Evolutionary conservation across 352 stramenopile genomes (phyloP).

Genomic region (Sclerospora graminicola): DNA sequence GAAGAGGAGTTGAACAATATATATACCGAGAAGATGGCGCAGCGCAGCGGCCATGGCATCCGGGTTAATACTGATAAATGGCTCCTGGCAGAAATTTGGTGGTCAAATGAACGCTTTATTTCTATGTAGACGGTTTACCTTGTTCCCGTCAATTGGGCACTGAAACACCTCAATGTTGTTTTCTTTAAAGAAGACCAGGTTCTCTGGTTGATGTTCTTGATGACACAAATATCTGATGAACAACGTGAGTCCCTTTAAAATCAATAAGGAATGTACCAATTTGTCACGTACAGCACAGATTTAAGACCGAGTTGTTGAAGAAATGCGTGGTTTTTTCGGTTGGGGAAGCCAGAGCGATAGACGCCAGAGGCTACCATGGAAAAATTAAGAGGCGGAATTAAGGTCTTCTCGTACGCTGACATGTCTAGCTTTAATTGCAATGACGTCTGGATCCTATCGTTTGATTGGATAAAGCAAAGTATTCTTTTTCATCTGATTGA

Average conservation of each 20-base stretch:
- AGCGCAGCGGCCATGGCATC: conserved; percentile 72
- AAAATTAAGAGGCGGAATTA: conserved; percentile 86
- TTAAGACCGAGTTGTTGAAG: conserved; percentile 78
- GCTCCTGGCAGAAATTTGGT: conserved; percentile 32
- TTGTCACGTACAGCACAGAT: conserved; percentile 64
- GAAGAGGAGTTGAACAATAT: background rate
- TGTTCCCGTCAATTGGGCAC: conserved; percentile 84
- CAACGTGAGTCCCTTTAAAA: background rate
- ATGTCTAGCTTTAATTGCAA: conserved; percentile 13
- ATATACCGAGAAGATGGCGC: conserved; percentile 58
- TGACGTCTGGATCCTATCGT: background rate
- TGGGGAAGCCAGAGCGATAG: conserved; percentile 82
- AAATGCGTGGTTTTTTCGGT: conserved; percentile 84
- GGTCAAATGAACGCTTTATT: background rate
- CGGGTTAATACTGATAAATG: conserved; percentile 83
- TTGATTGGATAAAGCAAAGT: conserved; percentile 12
- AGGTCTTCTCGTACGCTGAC: conserved; percentile 81
- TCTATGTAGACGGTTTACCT: conserved; percentile 10
- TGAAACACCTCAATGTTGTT: conserved; percentile 77
- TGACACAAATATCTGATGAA: conserved; percentile 64
- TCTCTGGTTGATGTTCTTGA: conserved; percentile 75
- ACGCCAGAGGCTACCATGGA: conserved; percentile 83
- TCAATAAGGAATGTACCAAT: background rate
- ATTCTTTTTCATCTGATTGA: background rate
- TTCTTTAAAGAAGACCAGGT: conserved; percentile 73